Evolutionary conservation across 345 rosid species (phyloP).

Genomic region (Aegle marmelos): DNA sequence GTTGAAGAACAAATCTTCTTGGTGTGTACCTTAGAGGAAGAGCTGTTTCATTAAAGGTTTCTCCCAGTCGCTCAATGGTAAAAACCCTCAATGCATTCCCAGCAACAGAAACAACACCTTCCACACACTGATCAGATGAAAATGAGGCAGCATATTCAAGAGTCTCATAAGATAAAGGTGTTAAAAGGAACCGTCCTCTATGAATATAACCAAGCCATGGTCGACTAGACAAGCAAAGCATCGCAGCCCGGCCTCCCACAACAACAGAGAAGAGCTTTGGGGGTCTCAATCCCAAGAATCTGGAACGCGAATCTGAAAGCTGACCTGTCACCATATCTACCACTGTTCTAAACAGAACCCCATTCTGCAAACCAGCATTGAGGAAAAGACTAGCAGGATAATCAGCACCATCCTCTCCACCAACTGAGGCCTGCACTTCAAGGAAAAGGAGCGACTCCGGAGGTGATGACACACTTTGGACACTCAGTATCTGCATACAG

Average conservation of each 20-base stretch:
- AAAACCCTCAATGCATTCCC: slow-evolving; percentile 95
- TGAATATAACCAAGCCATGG: slow-evolving; percentile 99
- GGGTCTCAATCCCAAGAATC: slow-evolving; percentile 88
- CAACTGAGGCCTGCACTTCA: slow-evolving; percentile 92
- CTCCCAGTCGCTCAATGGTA: slow-evolving; percentile 91
- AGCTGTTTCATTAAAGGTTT: slow-evolving; percentile 88
- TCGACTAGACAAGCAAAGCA: slow-evolving; percentile 95
- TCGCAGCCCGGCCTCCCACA: slow-evolving; percentile 88
- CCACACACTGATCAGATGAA: slow-evolving; percentile 98
- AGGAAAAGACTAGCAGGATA: slow-evolving; percentile 98
- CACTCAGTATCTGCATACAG: slow-evolving; percentile 93
- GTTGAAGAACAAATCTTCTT: slow-evolving; percentile 85
- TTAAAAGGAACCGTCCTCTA: slow-evolving; percentile 88
- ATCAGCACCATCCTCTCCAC: slow-evolving; percentile 99
- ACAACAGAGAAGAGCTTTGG: slow-evolving; percentile 84
- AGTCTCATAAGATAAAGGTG: slow-evolving; percentile 94
- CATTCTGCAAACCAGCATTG: slow-evolving; percentile 90
- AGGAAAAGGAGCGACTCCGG: slow-evolving; percentile 98
- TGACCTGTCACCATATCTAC: slow-evolving; percentile 99
- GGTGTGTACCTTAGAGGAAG: slow-evolving; percentile 96
- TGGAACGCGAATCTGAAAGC: slow-evolving; percentile 95
- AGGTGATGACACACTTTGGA: slow-evolving; percentile 95
- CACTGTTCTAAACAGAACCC: slow-evolving; percentile 90
- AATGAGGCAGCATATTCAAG: slow-evolving; percentile 94
- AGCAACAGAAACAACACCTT: slow-evolving; percentile 96